A percentile compares a stretch with the other conserved stretches of the same genome.
Evolutionary conservation across 306 rosid species (phyloP).

Genomic region (Ochetophila trinervis): DNA sequence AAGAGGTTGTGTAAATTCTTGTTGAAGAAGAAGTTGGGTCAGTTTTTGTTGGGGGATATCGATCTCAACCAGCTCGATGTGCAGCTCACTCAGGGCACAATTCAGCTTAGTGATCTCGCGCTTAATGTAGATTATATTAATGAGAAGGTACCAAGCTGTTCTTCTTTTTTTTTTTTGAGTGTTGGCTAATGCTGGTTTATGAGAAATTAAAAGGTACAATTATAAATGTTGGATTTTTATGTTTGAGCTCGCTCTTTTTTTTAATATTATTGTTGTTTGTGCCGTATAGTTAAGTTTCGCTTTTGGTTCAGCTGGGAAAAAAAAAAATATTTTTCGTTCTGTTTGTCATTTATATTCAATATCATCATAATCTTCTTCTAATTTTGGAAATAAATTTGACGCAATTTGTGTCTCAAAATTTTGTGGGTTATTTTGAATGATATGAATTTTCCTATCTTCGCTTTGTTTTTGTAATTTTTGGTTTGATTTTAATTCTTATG

Average conservation of each 20-base stretch:
- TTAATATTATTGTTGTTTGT: neutral
- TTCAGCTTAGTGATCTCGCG: constrained; percentile 90
- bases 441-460: neutral
- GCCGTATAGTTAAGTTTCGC: neutral
- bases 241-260: no score
- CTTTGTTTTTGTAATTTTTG: neutral
- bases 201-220: neutral
- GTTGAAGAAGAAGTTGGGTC: constrained; percentile 90
- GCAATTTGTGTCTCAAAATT: no score
- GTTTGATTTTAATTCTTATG: neutral
- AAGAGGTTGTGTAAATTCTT: constrained; percentile 81
- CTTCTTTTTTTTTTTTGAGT: neutral
- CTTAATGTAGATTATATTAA: constrained; percentile 81
- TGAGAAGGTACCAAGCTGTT: constrained; percentile 45
- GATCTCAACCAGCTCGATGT: constrained; percentile 93
- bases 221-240: neutral
- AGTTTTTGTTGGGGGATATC: constrained; percentile 77
- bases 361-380: neutral
- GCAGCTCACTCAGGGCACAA: constrained; percentile 72
- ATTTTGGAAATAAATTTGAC: neutral
- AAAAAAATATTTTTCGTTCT: neutral
- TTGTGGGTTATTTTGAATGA: neutral
- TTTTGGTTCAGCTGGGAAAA: neutral
- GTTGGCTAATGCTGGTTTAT: neutral
- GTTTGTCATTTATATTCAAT: neutral